These are phyloP conservation scores for Starmera quercuum DNA, from an alignment of 805 yeast genomes.

Conservation along the genomic window DNA sequence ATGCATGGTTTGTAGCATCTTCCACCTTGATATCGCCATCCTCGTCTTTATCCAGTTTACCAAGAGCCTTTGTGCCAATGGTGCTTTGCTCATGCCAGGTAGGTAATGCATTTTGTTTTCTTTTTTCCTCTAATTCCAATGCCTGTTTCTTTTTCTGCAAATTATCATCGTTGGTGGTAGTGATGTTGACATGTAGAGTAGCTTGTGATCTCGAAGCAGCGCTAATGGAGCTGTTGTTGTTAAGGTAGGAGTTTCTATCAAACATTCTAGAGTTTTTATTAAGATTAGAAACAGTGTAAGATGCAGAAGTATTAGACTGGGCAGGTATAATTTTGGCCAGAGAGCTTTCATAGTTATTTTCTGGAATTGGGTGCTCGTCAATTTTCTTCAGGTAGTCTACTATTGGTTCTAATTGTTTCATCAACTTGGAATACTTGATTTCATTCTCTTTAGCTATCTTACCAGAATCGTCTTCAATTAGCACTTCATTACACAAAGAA, in stretches of 20 bases:
- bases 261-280: slow-evolving; percentile 34
- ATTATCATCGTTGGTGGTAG: slow-evolving; percentile 79
- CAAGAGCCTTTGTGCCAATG: slow-evolving; percentile 61
- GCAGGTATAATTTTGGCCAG: slow-evolving; percentile 81
- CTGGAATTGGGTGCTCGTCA: slow-evolving; percentile 73
- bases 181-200: slow-evolving; percentile 80
- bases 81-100: slow-evolving; percentile 94
- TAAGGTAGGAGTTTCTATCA: slow-evolving; percentile 27
- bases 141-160: slow-evolving; percentile 57
- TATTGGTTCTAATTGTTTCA: slow-evolving; percentile 86
- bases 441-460: slow-evolving; percentile 77
- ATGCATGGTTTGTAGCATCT: slow-evolving; percentile 1
- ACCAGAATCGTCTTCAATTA: slow-evolving; percentile 84
- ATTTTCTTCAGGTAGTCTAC: slow-evolving; percentile 76
- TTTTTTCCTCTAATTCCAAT: slow-evolving; percentile 58
- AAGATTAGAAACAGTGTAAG: slow-evolving; percentile 56
- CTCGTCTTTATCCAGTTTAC: slow-evolving; percentile 47
- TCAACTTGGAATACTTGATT: slow-evolving; percentile 70
- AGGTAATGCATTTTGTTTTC: slow-evolving; percentile 92
- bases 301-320: slow-evolving; percentile 57
- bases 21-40: slow-evolving; percentile 20
- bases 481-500: slow-evolving; percentile 68
- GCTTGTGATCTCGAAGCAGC: slow-evolving; percentile 69
- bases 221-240: slow-evolving; percentile 34
- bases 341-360: slow-evolving; percentile 84